Evolutionary conservation across 2,329 filamentous ascomycete species (phyloP).

Genomic region (Penicillium concentricum): DNA sequence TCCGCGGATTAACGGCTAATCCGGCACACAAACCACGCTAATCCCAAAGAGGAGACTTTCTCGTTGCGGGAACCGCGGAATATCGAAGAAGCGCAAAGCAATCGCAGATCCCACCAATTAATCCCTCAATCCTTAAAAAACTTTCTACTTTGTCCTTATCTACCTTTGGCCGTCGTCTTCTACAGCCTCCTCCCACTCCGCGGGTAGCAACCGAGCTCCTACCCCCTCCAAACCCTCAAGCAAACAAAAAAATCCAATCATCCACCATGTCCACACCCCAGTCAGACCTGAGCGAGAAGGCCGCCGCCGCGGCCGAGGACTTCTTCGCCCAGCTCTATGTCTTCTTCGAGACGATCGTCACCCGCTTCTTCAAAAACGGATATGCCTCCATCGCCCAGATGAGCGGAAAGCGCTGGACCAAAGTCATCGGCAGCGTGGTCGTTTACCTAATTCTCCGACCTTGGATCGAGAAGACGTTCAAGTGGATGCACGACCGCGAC

Average conservation of each 20-base stretch:
- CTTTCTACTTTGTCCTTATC: background rate
- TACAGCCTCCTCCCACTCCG: background rate
- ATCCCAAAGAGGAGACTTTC: background rate
- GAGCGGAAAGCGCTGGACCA: constrained; percentile 54
- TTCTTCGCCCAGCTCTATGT: constrained; percentile 33
- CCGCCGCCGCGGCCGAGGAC: constrained; percentile 28
- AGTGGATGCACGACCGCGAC: constrained; percentile 50
- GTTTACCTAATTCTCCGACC: constrained; percentile 73
- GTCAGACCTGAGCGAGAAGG: constrained; percentile 23
- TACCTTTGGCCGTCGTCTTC: background rate
- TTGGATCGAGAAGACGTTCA: constrained; percentile 68
- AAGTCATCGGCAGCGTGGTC: constrained; percentile 69
- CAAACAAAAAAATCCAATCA: constrained; percentile 1
- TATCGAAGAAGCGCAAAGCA: constrained; percentile 12
- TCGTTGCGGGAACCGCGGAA: constrained; percentile 9
- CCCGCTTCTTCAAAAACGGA: constrained; percentile 42
- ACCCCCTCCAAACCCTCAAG: background rate
- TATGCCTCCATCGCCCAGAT: constrained; percentile 45
- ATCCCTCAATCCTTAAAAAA: background rate
- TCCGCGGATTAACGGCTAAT: constrained; percentile 18
- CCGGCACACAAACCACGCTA: constrained; percentile 7
- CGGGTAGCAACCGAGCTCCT: background rate
- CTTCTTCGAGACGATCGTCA: constrained; percentile 23
- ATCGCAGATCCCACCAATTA: constrained; percentile 4
- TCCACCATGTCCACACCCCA: constrained; percentile 22